Evolutionary conservation across 805 yeast genomes (phyloP).

Genomic region (Metschnikowia drakensbergensis): DNA sequence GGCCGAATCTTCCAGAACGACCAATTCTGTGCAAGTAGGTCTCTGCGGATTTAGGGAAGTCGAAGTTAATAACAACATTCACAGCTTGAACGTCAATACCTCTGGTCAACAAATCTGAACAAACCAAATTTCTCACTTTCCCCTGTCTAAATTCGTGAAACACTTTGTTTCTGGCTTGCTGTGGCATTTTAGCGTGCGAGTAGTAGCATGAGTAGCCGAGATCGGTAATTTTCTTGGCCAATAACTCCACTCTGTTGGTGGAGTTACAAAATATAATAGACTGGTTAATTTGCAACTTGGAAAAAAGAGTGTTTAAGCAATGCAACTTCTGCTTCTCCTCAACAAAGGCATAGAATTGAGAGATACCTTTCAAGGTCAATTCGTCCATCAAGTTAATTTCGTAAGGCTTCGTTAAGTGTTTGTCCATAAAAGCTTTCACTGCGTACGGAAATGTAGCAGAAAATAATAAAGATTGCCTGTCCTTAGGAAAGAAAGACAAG

Average conservation of each 20-base stretch:
- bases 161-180: constrained; percentile 93
- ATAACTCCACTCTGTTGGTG: constrained; percentile 89
- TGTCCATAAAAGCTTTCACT: constrained; percentile 88
- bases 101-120: constrained; percentile 95
- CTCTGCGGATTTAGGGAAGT: constrained; percentile 97
- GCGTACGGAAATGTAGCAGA: constrained; percentile 96
- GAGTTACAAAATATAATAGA: constrained; percentile 97
- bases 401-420: constrained; percentile 84
- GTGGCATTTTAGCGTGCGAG: constrained; percentile 97
- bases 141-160: constrained; percentile 99
- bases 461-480: constrained; percentile 75
- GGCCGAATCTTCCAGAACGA: constrained; percentile 98
- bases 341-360: constrained; percentile 97
- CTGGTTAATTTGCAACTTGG: constrained; percentile 92
- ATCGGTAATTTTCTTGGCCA: constrained; percentile 94
- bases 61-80: constrained; percentile 95
- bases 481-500: constrained; percentile 67
- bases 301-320: constrained; percentile 90
- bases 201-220: constrained; percentile 95
- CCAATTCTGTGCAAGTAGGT: constrained; percentile 98
- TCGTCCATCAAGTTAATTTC: constrained; percentile 98
- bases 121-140: constrained; percentile 92
- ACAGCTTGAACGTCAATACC: constrained; percentile 99
- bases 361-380: constrained; percentile 90
- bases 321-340: constrained; percentile 95